A percentile compares a stretch with the other conserved stretches of the same genome.
phyloP scores from a whole-genome alignment of 768 basidiomycete species.

The Trametes maxima region DNA sequence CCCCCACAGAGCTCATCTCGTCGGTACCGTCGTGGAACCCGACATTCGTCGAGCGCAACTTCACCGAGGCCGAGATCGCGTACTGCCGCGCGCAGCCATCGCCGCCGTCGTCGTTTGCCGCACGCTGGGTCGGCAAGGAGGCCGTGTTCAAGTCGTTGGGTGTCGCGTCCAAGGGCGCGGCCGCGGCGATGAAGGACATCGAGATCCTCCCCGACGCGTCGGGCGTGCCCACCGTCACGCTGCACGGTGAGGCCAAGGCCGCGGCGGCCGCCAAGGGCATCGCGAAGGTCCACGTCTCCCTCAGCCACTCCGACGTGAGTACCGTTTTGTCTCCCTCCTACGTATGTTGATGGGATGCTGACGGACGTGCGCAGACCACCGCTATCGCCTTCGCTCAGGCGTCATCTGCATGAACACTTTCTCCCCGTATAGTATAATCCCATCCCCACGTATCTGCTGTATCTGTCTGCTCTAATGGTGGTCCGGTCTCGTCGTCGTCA shows the following conservation, averaged over 20 bases:
- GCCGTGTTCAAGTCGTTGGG: conserved; percentile 96
- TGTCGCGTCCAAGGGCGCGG: conserved; percentile 87
- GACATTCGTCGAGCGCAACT: conserved; percentile 89
- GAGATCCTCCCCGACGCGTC: conserved; percentile 82
- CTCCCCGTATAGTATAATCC: background rate
- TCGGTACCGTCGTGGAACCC: conserved; percentile 88
- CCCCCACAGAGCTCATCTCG: conserved; percentile 77
- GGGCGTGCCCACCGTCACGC: conserved; percentile 77
- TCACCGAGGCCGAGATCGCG: conserved; percentile 82
- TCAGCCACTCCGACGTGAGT: conserved; percentile 92
- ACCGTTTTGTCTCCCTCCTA: background rate
- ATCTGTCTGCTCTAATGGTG: background rate
- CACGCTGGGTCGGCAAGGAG: conserved; percentile 97
- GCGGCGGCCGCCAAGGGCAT: conserved; percentile 77
- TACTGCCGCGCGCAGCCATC: conserved; percentile 91
- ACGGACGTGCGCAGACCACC: conserved; percentile 54
- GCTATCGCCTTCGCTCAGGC: conserved; percentile 91
- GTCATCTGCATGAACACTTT: conserved; percentile 34
- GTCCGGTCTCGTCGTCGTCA: conserved; percentile 11
- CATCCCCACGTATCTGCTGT: conserved; percentile 7
- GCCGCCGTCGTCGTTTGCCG: conserved; percentile 88
- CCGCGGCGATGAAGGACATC: conserved; percentile 95
- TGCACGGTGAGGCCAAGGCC: conserved; percentile 78
- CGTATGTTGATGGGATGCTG: background rate
- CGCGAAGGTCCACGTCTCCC: conserved; percentile 73